Conservation (phyloP, 768 basidiomycete species). For the Psilocybe sp. region DNA sequence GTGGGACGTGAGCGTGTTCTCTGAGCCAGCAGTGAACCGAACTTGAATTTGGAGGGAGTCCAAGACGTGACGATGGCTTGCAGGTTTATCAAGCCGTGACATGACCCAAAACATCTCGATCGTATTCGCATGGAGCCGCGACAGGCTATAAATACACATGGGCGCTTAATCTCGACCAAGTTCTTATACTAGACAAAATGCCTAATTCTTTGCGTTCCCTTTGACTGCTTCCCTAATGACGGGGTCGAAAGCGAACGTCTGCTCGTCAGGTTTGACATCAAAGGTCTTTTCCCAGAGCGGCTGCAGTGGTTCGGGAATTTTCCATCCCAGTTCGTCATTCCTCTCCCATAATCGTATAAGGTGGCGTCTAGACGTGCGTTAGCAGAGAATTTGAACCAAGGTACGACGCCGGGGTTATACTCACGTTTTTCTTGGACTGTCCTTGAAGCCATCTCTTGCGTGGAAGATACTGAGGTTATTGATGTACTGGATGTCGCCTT, state of each 20-base stretch:
- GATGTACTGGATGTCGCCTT: conserved; percentile 49
- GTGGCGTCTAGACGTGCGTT: conserved; percentile 26
- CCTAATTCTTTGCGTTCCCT: conserved; percentile 5
- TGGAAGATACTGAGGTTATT: conserved; percentile 46
- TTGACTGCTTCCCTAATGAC: conserved; percentile 24
- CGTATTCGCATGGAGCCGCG: too few species aligned
- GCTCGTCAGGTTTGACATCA: conserved; percentile 30
- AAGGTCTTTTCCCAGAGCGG: conserved; percentile 34
- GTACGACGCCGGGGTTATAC: conserved; percentile 7
- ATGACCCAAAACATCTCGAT: too few species aligned
- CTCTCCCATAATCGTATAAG: conserved; percentile 37
- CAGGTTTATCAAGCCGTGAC: too few species aligned
- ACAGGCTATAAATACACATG: too few species aligned
- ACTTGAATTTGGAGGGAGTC: too few species aligned
- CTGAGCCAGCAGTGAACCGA: conserved; percentile 7
- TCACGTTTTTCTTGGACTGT: conserved; percentile 36
- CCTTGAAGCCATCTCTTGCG: conserved; percentile 41
- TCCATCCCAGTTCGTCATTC: conserved; percentile 39
- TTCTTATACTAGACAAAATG: too few species aligned
- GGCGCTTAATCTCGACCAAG: too few species aligned
- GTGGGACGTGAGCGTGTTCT: neutral
- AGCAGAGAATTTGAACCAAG: neutral
- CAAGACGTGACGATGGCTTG: too few species aligned
- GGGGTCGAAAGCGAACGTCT: conserved; percentile 35
- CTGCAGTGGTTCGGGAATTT: conserved; percentile 30